Percentiles rank a stretch among this genome's conserved stretches.
These are phyloP conservation scores for Lactarius psammicola DNA, from an alignment of 768 basidiomycete genomes.

Conservation along the genomic window DNA sequence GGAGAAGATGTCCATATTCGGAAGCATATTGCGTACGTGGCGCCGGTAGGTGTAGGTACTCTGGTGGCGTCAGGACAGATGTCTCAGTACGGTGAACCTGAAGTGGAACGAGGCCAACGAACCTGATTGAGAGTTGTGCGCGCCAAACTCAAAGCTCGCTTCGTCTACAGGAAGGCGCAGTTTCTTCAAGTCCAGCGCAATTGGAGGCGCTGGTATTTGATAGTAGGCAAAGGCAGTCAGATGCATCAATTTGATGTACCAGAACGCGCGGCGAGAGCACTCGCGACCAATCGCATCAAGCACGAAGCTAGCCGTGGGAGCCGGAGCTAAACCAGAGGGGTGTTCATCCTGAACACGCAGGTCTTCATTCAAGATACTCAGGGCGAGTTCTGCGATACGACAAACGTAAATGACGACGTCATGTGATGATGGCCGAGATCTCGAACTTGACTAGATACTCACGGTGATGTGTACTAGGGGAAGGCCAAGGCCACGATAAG, in stretches of 20 bases:
- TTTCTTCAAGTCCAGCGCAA: conserved; percentile 48
- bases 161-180: conserved; percentile 79
- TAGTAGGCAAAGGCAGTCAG: conserved; percentile 43
- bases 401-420: conserved; percentile 16
- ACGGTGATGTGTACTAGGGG: conserved; percentile 32
- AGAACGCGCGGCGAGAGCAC: conserved; percentile 78
- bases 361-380: conserved; percentile 64
- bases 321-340: conserved; percentile 55
- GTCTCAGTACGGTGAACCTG: background rate
- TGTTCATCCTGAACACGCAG: conserved; percentile 66
- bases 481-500: conserved; percentile 31
- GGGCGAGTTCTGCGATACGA: conserved; percentile 51
- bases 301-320: conserved; percentile 58
- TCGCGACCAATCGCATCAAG: conserved; percentile 68
- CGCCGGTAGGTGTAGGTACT: conserved; percentile 65
- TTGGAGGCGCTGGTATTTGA: conserved; percentile 39
- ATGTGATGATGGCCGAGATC: conserved; percentile 5
- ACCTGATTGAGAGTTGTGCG: conserved; percentile 26
- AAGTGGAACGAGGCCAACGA: conserved; percentile 7
- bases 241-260: conserved; percentile 69
- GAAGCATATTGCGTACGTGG: conserved; percentile 61
- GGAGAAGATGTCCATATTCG: conserved; percentile 75
- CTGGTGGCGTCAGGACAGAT: conserved; percentile 37
- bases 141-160: conserved; percentile 67
- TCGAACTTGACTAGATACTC: conserved; percentile 22